A percentile compares a stretch with the other conserved stretches of the same genome.
Evolutionary conservation across 129 eudicot species (phyloP).

Genomic region (Flaveria bidentis): DNA sequence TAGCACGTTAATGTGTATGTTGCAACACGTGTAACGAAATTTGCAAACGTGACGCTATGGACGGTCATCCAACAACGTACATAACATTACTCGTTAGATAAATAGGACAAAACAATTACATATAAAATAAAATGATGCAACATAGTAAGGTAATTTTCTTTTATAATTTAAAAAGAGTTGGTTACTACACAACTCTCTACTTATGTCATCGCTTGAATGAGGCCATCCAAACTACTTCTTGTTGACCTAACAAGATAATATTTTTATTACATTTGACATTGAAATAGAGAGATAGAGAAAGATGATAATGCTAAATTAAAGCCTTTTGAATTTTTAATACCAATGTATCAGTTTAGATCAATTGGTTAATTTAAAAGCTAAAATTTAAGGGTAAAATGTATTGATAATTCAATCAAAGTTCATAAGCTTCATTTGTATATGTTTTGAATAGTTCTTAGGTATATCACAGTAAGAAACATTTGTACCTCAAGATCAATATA

Average conservation of each 20-base stretch:
- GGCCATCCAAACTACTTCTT: conserved; percentile 40
- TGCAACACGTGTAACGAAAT: too few species aligned
- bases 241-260: conserved; percentile 37
- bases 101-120: not conserved
- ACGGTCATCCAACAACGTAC: too few species aligned
- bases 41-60: too few species aligned
- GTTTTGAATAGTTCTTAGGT: not conserved
- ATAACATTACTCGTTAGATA: not conserved
- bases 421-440: not conserved
- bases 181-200: conserved; percentile 40
- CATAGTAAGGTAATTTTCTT: not conserved
- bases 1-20: too few species aligned
- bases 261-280: conserved; percentile 36
- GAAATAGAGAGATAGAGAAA: not conserved
- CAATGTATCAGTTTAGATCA: conserved; percentile 13
- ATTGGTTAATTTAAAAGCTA: not conserved
- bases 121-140: not conserved
- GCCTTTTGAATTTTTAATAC: conserved; percentile 2
- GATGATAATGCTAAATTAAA: conserved; percentile 14
- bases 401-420: not conserved
- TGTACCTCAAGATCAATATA: not conserved
- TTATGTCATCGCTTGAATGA: conserved; percentile 36
- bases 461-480: too few species aligned
- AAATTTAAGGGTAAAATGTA: not conserved
- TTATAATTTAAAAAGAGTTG: conserved; percentile 30